Evolutionary conservation across 2,329 filamentous ascomycete genomes (phyloP).

Genomic region (Seiridium cupressi): DNA sequence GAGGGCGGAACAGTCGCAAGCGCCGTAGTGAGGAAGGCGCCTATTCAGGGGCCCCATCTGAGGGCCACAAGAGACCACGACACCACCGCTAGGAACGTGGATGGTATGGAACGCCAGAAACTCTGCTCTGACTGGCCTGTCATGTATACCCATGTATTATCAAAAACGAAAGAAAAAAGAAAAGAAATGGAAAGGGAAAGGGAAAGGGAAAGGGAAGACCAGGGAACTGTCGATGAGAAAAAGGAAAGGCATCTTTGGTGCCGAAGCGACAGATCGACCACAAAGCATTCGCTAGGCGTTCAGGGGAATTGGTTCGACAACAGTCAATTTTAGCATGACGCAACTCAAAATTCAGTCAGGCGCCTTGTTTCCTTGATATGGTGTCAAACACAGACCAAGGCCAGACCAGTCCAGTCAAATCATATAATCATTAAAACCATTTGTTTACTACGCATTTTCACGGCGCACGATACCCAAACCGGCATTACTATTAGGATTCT

Average conservation of each 20-base stretch:
- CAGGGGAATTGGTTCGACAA: neutral
- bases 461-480: neutral
- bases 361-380: too few species aligned
- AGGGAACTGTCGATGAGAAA: neutral
- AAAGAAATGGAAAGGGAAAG: neutral
- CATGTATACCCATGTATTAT: neutral
- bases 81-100: constrained; percentile 33
- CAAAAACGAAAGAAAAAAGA: neutral
- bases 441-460: neutral
- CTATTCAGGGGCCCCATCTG: constrained; percentile 23
- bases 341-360: neutral
- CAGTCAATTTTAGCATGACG: neutral
- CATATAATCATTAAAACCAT: neutral
- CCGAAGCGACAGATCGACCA: constrained; percentile 1
- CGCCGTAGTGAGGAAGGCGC: constrained; percentile 48
- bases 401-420: neutral
- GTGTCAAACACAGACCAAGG: neutral
- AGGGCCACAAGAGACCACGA: constrained; percentile 52
- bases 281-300: constrained; percentile 2
- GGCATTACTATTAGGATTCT: too few species aligned
- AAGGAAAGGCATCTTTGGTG: neutral
- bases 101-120: neutral
- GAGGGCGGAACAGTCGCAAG: constrained; percentile 37
- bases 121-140: neutral
- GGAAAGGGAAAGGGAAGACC: neutral